These are phyloP conservation scores for Cephalotrichum gorgonifer DNA, from an alignment of 2,329 filamentous ascomycete species.

Conservation along the genomic window DNA sequence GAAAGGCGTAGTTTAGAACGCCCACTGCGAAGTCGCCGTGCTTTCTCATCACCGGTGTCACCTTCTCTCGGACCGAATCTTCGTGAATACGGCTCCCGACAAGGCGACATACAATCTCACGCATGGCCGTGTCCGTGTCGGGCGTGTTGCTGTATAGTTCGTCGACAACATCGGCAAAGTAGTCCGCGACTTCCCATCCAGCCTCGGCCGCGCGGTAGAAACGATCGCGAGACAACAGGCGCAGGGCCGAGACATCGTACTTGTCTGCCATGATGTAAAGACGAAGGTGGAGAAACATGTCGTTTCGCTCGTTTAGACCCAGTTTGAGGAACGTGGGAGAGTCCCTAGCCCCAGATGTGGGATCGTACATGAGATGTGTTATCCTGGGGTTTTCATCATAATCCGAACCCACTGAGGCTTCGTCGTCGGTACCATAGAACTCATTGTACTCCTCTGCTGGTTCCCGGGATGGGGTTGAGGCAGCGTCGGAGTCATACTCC, in stretches of 20 bases:
- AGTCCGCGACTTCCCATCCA: conserved; percentile 4
- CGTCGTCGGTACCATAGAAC: neutral
- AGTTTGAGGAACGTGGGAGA: neutral
- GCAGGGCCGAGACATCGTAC: conserved; percentile 21
- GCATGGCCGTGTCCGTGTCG: conserved; percentile 11
- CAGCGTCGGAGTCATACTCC: neutral
- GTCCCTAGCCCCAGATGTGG: neutral
- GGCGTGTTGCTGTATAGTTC: conserved; percentile 14
- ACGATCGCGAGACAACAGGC: conserved; percentile 16
- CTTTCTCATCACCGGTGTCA: conserved; percentile 12
- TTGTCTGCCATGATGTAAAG: conserved; percentile 25
- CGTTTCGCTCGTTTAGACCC: neutral
- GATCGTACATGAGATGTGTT: conserved; percentile 6
- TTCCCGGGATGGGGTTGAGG: conserved; percentile 1
- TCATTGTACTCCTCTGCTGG: conserved; percentile 4
- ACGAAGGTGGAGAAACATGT: conserved; percentile 9
- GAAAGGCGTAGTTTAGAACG: conserved; percentile 8
- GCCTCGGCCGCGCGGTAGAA: conserved; percentile 16
- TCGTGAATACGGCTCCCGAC: conserved; percentile 4
- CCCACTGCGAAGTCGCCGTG: conserved; percentile 12
- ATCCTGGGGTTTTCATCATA: neutral
- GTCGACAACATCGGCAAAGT: conserved; percentile 13
- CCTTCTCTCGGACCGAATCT: neutral
- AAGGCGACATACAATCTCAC: conserved; percentile 11
- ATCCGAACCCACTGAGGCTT: conserved; percentile 2